Evolutionary conservation across 345 rosid genomes (phyloP).

Genomic region (Melaleuca quinquenervia): DNA sequence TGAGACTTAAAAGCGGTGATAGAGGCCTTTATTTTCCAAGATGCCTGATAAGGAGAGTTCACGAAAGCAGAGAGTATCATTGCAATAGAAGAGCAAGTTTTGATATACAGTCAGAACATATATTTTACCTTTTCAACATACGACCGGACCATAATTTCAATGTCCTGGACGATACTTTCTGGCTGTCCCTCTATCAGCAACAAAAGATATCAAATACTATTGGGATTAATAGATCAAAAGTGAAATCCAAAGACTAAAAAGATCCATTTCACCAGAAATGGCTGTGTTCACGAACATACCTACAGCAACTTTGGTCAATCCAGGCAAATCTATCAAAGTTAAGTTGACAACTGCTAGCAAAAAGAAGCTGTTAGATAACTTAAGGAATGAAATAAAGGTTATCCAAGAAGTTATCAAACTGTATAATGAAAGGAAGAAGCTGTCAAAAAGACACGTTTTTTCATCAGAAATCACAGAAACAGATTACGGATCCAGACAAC

Average conservation of each 20-base stretch:
- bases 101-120: not conserved
- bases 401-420: not conserved
- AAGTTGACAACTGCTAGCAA: constrained; percentile 47
- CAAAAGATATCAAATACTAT: not conserved
- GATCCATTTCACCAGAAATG: not conserved
- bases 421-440: not conserved
- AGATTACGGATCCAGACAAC: not conserved
- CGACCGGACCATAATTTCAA: constrained; percentile 54
- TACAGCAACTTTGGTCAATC: constrained; percentile 57
- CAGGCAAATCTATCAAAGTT: constrained; percentile 65
- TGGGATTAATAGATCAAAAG: not conserved
- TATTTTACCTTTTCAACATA: constrained; percentile 46
- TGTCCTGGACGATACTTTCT: constrained; percentile 43
- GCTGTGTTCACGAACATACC: constrained; percentile 18
- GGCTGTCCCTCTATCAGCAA: constrained; percentile 50
- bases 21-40: not conserved
- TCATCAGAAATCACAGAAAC: not conserved
- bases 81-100: not conserved
- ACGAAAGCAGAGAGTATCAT: not conserved
- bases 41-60: not conserved
- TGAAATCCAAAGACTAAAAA: not conserved
- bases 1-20: not conserved
- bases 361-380: not conserved
- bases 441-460: not conserved
- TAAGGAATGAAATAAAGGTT: not conserved